These are phyloP conservation scores for Podochytrium sp. DNA, from an alignment of 192 early-diverging fungal species.

Conservation along the genomic window DNA sequence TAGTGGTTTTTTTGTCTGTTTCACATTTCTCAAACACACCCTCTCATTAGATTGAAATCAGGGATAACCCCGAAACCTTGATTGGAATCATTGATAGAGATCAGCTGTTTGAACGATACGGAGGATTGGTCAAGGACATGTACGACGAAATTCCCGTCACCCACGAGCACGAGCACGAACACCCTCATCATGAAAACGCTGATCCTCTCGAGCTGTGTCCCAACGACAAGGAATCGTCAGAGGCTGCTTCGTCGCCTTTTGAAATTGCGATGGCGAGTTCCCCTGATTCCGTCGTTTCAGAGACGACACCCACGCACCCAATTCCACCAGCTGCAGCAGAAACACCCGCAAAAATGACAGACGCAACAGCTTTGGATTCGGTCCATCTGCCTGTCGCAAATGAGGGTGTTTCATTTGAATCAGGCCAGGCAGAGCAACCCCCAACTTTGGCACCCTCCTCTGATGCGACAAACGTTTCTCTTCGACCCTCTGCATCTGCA, in stretches of 20 bases:
- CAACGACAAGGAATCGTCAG: background rate
- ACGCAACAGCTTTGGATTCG: background rate
- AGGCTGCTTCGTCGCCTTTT: background rate
- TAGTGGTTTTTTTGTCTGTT: conserved; percentile 8
- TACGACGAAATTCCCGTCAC: conserved; percentile 21
- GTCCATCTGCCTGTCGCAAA: too few relatives aligned
- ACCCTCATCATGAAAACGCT: too few relatives aligned
- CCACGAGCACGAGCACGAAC: background rate
- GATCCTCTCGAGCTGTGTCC: background rate
- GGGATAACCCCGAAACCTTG: conserved; percentile 30
- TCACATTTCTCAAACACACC: background rate
- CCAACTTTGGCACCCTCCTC: background rate
- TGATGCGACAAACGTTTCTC: background rate
- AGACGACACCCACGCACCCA: too few relatives aligned
- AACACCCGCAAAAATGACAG: background rate
- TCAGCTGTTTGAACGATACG: conserved; percentile 33
- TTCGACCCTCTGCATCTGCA: background rate
- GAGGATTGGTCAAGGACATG: conserved; percentile 34
- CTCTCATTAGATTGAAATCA: conserved; percentile 27
- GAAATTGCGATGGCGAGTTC: background rate
- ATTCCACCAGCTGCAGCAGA: background rate
- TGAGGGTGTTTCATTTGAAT: background rate
- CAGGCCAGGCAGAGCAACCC: background rate
- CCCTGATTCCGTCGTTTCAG: background rate
- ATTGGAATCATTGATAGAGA: conserved; percentile 34